Base-by-base conservation (phyloP, 1,284 basidiomycete species). In the Ceratobasidium sp. region DNA sequence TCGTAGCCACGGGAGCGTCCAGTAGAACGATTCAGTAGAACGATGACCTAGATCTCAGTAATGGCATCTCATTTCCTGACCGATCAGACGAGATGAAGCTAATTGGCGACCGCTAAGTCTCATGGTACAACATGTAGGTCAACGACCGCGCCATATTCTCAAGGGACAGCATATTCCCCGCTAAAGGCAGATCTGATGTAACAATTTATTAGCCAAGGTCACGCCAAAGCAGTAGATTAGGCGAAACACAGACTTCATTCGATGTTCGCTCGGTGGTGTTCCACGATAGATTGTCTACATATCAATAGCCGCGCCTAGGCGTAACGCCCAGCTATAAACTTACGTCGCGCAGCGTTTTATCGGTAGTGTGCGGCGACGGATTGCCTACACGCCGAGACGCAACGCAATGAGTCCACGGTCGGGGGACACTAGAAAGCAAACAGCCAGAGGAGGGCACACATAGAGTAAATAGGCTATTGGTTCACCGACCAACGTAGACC, bases 11-110 rank as follows among this genome's bases (percentile, higher is more conserved):
- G 93, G 71, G 95, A 96, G 80, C 98, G 96, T 79, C 94, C 91
- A 74, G 92, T 91, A 83, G 98, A 96, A 32, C 97, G 96, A 84
- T 99, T 97, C 79, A 92, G 92, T 94, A 98, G 98, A 82, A 98
- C 91, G 74, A 95, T 93, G 49, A 92, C 93, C 82, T 98, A 47
- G 11, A 59, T 16, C 32, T 13, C 11, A 28, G 32, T 54, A 18
- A n/a, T 7, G n/a, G 2, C 9, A 35, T 54, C 32, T 41, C 50
- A 66, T 26, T 28, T 44, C 18, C 21, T 28, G 63, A 16, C 23
- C 23, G 5, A 11, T 16, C 62, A 23, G 30, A 23, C 7, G 32
- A 9, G 41, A 1, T 49, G 2, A 41, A 28, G 26, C 14, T 7
- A 32, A 35, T 11, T 1, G 66, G 18, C n/a, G n/a, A n/a, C n/a